phyloP scores from a whole-genome alignment of 176 grass and related monocot species.

The Tuctoria greenei region DNA sequence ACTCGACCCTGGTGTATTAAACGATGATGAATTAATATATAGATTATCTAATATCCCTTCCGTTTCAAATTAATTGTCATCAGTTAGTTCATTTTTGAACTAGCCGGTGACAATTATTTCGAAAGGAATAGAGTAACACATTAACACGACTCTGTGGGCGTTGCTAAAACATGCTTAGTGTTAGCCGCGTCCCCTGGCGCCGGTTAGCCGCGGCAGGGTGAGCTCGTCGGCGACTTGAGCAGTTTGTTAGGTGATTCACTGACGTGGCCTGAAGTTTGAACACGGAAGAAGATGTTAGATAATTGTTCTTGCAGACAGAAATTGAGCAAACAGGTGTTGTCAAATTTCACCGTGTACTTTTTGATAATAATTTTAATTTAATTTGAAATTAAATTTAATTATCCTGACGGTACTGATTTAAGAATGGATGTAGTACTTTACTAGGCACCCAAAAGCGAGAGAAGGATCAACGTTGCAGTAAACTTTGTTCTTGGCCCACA shows the following conservation, averaged over 20 bases:
- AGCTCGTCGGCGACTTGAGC: neutral
- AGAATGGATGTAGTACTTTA: too few relatives aligned
- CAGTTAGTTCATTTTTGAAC: too few relatives aligned
- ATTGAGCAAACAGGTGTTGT: neutral
- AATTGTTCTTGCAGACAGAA: slow-evolving; percentile 3
- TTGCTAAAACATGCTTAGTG: neutral
- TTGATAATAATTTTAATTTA: too few relatives aligned
- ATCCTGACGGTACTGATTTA: too few relatives aligned
- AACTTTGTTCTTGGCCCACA: neutral
- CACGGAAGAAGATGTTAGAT: neutral
- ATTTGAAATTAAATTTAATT: too few relatives aligned
- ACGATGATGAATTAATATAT: slow-evolving; percentile 10
- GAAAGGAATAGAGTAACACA: too few relatives aligned
- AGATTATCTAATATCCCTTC: too few relatives aligned
- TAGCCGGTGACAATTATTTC: too few relatives aligned
- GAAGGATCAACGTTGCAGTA: neutral
- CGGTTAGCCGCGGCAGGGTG: too few relatives aligned
- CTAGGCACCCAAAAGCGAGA: neutral
- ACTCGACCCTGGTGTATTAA: neutral
- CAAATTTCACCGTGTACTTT: too few relatives aligned
- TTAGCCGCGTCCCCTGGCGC: neutral
- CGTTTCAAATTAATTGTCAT: too few relatives aligned
- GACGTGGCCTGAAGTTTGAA: neutral
- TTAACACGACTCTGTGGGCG: neutral
- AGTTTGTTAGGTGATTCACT: neutral